Conservation (phyloP, 1,284 basidiomycete genomes). For the Naganishia albida region DNA sequence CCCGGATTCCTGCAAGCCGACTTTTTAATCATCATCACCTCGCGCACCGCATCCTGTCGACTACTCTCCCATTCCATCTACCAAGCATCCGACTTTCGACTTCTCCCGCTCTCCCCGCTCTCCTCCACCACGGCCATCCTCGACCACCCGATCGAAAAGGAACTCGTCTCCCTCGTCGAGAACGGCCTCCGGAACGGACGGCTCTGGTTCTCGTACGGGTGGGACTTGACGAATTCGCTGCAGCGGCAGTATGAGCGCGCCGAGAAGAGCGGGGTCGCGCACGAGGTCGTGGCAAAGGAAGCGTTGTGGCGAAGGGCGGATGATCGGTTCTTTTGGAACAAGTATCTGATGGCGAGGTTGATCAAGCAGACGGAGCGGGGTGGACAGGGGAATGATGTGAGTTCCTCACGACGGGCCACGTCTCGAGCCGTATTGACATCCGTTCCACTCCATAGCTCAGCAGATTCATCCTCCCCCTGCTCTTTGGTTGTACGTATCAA, state of each 20-base stretch:
- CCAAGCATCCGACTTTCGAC: conserved; percentile 85
- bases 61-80: conserved; percentile 84
- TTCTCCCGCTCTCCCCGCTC: conserved; percentile 74
- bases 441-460: conserved; percentile 72
- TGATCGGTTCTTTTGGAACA: conserved; percentile 99
- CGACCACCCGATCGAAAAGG: conserved; percentile 78
- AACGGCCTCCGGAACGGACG: conserved; percentile 77
- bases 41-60: conserved; percentile 73
- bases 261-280: conserved; percentile 62
- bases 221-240: conserved; percentile 84
- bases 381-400: conserved; percentile 44
- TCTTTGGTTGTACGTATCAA: conserved; percentile 83
- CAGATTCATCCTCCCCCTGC: conserved; percentile 84
- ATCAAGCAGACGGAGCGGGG: conserved; percentile 52
- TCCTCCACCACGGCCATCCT: conserved; percentile 64
- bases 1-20: conserved; percentile 64
- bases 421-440: no score
- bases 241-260: conserved; percentile 75
- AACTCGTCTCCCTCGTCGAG: conserved; percentile 81
- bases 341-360: conserved; percentile 59
- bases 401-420: no score
- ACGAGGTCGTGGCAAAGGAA: conserved; percentile 9
- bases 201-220: conserved; percentile 89
- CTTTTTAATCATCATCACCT: conserved; percentile 87
- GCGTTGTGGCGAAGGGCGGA: conserved; percentile 65